Base-by-base conservation (phyloP, 2,329 filamentous ascomycete species). In the Aschersonia sp. region DNA sequence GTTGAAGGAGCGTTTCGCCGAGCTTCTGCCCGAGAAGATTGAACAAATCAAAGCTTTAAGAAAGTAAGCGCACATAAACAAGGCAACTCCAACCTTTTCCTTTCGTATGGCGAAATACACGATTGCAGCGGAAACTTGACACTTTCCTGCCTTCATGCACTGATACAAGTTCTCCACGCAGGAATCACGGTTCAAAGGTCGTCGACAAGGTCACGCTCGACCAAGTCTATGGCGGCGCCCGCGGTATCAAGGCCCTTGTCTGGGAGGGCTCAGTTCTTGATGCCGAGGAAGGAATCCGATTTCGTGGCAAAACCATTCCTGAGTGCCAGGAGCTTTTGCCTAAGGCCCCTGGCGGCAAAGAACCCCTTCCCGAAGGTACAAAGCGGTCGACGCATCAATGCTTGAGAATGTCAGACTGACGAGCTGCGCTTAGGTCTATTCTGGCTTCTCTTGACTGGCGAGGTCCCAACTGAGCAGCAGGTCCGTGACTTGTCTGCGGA, bases 181-280 rank as follows among this genome's bases (percentile, higher is more conserved):
- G 88, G 74, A 90, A 95, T 66, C 81, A 94, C 69, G 92, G 92
- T 68, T 86, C 77, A 77, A 97, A 90, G 76, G 87, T 97, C 62
- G 67, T 98, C 59, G 90, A 92, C 69, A 87, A 97, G 79, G 87
- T 98, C 67, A 98, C 92, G 53, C 86, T 98, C 57, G 92, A 97
- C 78, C 92, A 98, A 76, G 92, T 95, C 66, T 98, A 97, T 69
- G 92, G 92, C 68, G 92, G 92, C 82, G 92, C 92, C 64, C 90
- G 92, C 76, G 90, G 92, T 64, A 94, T 98, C 75, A 98, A 97
- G 81, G 84, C 83, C 59, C 83, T 98, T 53, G 92, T 98, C 62
- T 98, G 92, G 92, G 92, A 98, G 75, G 84, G 90, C 61, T 98
- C 92, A 62, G 92, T 98, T 60, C 85, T 98, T 62, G 92, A 98